Percentiles rank a stretch among this genome's conserved stretches.
Evolutionary conservation across 1,139 yeast genomes (phyloP).

Genomic region (Yueomyces sp.): DNA sequence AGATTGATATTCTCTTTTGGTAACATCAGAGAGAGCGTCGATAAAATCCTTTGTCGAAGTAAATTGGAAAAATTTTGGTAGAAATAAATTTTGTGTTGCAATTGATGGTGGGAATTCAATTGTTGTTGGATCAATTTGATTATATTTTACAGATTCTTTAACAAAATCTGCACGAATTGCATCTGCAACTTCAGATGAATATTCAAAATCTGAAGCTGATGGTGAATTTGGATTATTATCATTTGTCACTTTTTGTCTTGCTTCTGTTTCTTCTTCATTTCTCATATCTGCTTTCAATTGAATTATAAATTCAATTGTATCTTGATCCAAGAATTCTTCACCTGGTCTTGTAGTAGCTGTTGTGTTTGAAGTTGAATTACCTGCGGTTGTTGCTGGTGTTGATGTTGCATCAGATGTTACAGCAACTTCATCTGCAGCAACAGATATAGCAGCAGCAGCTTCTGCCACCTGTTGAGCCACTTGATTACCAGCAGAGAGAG

Average conservation of each 20-base stretch:
- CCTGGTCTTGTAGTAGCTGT: constrained; percentile 10
- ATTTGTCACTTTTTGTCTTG: background rate
- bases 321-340: constrained; percentile 23
- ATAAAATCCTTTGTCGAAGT: constrained; percentile 18
- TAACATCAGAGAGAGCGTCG: constrained; percentile 29
- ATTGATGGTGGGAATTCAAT: constrained; percentile 23
- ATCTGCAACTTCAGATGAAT: constrained; percentile 24
- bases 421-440: constrained; percentile 5
- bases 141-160: constrained; percentile 17
- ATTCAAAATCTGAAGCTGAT: constrained; percentile 16
- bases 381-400: constrained; percentile 11
- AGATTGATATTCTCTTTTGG: constrained; percentile 31
- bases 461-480: background rate
- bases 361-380: constrained; percentile 7
- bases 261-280: constrained; percentile 9
- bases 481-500: background rate
- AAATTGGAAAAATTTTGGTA: constrained; percentile 22
- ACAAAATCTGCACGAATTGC: constrained; percentile 22
- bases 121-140: constrained; percentile 18
- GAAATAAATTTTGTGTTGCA: constrained; percentile 20
- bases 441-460: constrained; percentile 17
- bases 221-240: background rate
- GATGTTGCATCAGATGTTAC: constrained; percentile 10
- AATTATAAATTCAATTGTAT: constrained; percentile 22
- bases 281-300: constrained; percentile 18